These are phyloP conservation scores for Setaria italica DNA, from an alignment of 202 grass and related monocot species.

Conservation along the genomic window DNA sequence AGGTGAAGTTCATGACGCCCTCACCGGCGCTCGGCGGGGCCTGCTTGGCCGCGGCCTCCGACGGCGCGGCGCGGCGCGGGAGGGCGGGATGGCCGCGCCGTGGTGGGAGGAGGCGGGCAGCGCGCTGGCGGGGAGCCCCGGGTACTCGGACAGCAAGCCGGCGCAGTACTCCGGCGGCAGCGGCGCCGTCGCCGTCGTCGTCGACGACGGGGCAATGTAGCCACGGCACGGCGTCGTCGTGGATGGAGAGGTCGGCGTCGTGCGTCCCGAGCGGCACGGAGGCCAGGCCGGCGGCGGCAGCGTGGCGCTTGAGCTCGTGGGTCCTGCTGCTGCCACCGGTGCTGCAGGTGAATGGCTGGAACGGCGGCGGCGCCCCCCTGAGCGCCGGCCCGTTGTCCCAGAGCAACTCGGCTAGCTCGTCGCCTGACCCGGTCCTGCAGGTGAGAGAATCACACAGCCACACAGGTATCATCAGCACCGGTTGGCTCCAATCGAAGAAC, in stretches of 20 bases:
- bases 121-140: not conserved
- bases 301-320: constrained; percentile 43
- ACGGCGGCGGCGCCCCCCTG: constrained; percentile 45
- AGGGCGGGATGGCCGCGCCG: not conserved
- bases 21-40: not conserved
- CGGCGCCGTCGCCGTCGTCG: constrained; percentile 45
- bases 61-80: not conserved
- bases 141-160: constrained; percentile 46
- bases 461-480: not conserved
- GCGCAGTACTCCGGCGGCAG: constrained; percentile 62
- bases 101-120: not conserved
- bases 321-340: constrained; percentile 25
- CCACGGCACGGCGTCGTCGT: constrained; percentile 60
- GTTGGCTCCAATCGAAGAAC: not conserved
- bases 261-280: constrained; percentile 6
- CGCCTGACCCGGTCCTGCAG: constrained; percentile 42
- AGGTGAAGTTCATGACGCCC: constrained; percentile 56
- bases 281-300: not conserved
- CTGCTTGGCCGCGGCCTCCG: constrained; percentile 1
- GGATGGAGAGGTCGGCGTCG: not conserved
- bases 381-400: constrained; percentile 65
- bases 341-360: constrained; percentile 47
- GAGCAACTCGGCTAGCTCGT: constrained; percentile 66
- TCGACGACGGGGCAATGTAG: constrained; percentile 56
- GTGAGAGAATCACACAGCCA: not conserved